Base-by-base conservation (phyloP, 2,329 filamentous ascomycete genomes). In the Fusarium coffeatum region DNA sequence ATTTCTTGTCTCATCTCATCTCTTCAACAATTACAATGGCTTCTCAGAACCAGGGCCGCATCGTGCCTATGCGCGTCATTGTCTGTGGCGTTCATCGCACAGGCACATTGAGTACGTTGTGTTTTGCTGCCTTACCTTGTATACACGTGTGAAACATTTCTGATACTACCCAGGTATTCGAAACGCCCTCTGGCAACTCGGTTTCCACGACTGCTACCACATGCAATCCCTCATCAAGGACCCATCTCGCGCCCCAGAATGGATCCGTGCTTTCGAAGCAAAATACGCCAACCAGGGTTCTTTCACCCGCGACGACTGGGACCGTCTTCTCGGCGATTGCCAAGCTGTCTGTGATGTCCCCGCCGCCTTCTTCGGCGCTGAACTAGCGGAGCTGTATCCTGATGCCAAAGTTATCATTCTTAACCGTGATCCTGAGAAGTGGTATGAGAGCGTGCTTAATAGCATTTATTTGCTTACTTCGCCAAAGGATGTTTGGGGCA, bases 271-370 rank as follows among this genome's bases (percentile, higher is more conserved):
- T 49, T 66, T 78, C 37, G 74, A 78, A 48, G 75, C 74, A 59
- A 80, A 79, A 62, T 80, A 76, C 60, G 73, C 64, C 50, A 74
- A 69, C 57, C 74, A 72, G 27, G 76, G 73, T 12, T 49, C 73
- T 25, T 78, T 80, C 55, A 75, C 72, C n/a, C 79, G 77, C 45
- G 70, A 76, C 20, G 82, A 84, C 65, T 85, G 83, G 78, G 84
- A 86, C 74, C 76, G 77, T 59, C 74, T 86, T 9, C 80, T 85
- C 49, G 82, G 81, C 47, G 72, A 80, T 25, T 83, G 78, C 69
- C 83, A 87, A n/a, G 84, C 83, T 23, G 87, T 85, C 11, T 83
- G 84, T 59, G 87, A 87, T 48, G 76, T 88, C 18, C 88, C 90
- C 3, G 80, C 88, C 1, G 81, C 87, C 40, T 90, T 89, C 72